phyloP scores from a whole-genome alignment of 495 filamentous ascomycete species.

The Parmelia sp. region DNA sequence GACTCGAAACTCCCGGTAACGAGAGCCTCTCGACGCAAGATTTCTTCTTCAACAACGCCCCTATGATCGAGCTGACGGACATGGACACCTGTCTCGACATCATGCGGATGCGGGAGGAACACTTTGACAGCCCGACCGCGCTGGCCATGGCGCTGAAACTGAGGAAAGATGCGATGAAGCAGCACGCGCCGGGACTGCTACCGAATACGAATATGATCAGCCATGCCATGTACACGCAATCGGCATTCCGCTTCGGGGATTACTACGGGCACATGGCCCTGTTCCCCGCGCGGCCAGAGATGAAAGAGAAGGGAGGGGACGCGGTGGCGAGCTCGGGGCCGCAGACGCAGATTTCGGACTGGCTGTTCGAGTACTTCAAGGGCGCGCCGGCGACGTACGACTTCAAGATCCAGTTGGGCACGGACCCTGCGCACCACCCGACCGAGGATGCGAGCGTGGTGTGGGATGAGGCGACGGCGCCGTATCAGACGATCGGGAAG shows the following conservation, averaged over 20 bases:
- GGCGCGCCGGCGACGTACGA: slow-evolving; percentile 2
- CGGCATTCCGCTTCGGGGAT: slow-evolving; percentile 22
- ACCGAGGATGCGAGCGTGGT: slow-evolving; percentile 19
- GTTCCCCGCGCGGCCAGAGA: slow-evolving; percentile 11
- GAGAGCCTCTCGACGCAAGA: slow-evolving; percentile 12
- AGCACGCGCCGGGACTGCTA: slow-evolving; percentile 18
- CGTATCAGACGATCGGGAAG: too few relatives aligned
- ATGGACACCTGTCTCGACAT: slow-evolving; percentile 20
- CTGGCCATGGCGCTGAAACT: slow-evolving; percentile 4
- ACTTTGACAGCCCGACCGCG: slow-evolving; percentile 16
- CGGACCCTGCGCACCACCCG: slow-evolving; percentile 18
- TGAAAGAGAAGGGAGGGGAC: slow-evolving; percentile 10
- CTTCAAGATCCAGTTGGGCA: slow-evolving; percentile 19
- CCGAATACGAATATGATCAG: slow-evolving; percentile 24
- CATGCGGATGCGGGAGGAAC: slow-evolving; percentile 18
- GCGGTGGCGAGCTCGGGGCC: background rate
- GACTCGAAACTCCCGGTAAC: slow-evolving; percentile 10
- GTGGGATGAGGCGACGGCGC: slow-evolving; percentile 22
- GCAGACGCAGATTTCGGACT: slow-evolving; percentile 10
- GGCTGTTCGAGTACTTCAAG: slow-evolving; percentile 14
- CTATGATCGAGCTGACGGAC: slow-evolving; percentile 23
- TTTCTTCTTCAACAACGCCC: slow-evolving; percentile 25
- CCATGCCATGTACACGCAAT: slow-evolving; percentile 15
- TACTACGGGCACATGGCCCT: slow-evolving; percentile 19
- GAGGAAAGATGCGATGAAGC: slow-evolving; percentile 17